Base-by-base conservation (phyloP, 345 rosid genomes). In the Excoecaria cochinchinensis region DNA sequence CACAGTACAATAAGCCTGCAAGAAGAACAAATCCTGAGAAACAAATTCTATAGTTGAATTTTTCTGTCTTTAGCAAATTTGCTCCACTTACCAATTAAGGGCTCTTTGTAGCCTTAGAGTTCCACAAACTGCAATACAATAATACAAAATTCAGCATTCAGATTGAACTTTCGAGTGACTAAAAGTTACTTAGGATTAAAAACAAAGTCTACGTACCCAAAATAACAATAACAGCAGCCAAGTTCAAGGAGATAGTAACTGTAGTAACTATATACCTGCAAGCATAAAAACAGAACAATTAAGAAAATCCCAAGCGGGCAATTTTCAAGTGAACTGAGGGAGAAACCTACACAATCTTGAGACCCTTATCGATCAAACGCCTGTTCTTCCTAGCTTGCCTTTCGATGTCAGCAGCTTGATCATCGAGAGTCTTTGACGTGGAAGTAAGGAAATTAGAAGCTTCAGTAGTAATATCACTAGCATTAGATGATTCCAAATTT, bases 371-470 rank as follows among this genome's bases (percentile, higher is more conserved):
- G 40, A 89, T 88, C 70, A 82, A 60, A 21, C 83, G 87, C 76
- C 89, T 75, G 76, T 91, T 82, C 81, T 87, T 84, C 47, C 81
- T 72, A 5, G 93, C 91, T 70, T 89, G 83, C 44, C 78, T 79
- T 19, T 78, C 67, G 21, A 91, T 85, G 25, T 73, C 61, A 6
- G 76, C 79, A 40, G 91, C 92, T 74, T 83, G 84, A 16, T 7
- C 58, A 61, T 86, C 84, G 16, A 89, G 85, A 57, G 59, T 71
- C 69, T 67, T 17, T 9, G 91, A 88, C 6, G 93, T 85, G 47
- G 84, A 59, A 19, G 77, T 76, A 25, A 91, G 89, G 77, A 88
- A 88, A 61, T 56, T 63, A 25, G 85, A 63, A 4, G 90, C 70
- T 31, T 53, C 22, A 1, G 1, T 74, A 0, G 62, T 6, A 6